Base-by-base conservation (phyloP, 768 basidiomycete genomes). In the Russula sp. region DNA sequence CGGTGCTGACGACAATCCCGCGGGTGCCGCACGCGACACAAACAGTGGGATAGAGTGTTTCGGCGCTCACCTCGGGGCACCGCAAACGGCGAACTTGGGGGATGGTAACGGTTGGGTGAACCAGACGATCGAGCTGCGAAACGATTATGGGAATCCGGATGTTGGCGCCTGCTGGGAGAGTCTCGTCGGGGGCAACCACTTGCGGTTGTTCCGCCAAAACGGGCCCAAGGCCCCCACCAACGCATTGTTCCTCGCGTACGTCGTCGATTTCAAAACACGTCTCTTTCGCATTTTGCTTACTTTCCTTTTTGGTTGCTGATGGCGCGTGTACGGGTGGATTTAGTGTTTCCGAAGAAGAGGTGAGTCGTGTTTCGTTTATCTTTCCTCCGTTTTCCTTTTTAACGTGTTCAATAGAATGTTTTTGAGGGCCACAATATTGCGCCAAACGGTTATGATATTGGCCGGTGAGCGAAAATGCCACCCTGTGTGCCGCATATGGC, bases 91-190 rank as follows among this genome's bases (percentile, higher is more conserved):
- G 6, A 75, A 81, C 66, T 73, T 81, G 0, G 81, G 80, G 0
- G 80, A 81, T 49, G 79, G 79, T 0, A 71, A 78, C 29, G 78
- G 77, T 13, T 73, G 67, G 59, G 73, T 76, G 52, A 74, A 78
- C 56, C 78, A 81, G 64, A 76, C 75, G 22, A 45, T 75, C 29
- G 78, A 80, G 64, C 68, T 81, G 51, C 75, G 80, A 43, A 67
- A 79, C 65, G 79, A 80, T 56, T 80, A 73, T 49, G 78, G 73
- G 60, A 63, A 67, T 22, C 22, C 71, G 2, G 60, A 42, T 3
- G 3, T 72, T 1, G 81, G 80, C n/a, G 76, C 81, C 0, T 82
- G 81, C 56, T 57, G 70, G 20, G 74, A 75, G 68, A 72, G 66
- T 52, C 69, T 72, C n/a, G 49, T 66, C 14, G 66, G 66, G 7